Percentiles rank a stretch among this genome's conserved stretches.
Conservation (phyloP, 306 rosid genomes). For the Trichosanthes cucumerina region DNA sequence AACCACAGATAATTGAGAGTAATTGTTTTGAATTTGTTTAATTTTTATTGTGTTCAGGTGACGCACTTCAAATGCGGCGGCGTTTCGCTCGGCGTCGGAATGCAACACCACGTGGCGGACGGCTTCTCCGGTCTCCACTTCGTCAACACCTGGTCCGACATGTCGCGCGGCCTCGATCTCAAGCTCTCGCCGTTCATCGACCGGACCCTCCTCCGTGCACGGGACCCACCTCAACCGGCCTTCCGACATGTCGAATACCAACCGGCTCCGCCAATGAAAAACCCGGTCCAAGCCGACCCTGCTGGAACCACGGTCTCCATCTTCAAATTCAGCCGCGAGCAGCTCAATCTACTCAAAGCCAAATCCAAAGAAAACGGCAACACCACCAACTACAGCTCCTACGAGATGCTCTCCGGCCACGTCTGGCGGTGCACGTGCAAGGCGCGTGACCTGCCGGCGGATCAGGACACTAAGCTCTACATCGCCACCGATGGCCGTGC, state of each 20-base stretch:
- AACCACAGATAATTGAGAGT: too few species aligned
- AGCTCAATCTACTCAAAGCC: conserved; percentile 44
- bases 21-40: background rate
- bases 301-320: conserved; percentile 38
- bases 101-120: conserved; percentile 82
- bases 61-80: conserved; percentile 88
- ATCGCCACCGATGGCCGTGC: conserved; percentile 85
- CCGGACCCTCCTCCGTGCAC: conserved; percentile 56
- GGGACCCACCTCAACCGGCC: conserved; percentile 61
- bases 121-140: conserved; percentile 88
- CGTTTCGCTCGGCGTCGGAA: conserved; percentile 85
- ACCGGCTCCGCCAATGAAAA: conserved; percentile 58
- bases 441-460: conserved; percentile 57
- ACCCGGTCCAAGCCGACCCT: conserved; percentile 25
- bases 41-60: conserved; percentile 31
- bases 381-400: conserved; percentile 53
- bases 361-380: conserved; percentile 62
- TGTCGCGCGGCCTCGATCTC: conserved; percentile 72
- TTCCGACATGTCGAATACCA: conserved; percentile 79
- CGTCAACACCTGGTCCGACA: conserved; percentile 80
- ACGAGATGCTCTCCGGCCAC: conserved; percentile 78
- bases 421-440: conserved; percentile 61
- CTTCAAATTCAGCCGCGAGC: conserved; percentile 51
- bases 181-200: conserved; percentile 61
- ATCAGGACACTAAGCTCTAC: conserved; percentile 66